These are phyloP conservation scores for Trichoderma semiorbis DNA, from an alignment of 2,329 filamentous ascomycete species.

Conservation along the genomic window DNA sequence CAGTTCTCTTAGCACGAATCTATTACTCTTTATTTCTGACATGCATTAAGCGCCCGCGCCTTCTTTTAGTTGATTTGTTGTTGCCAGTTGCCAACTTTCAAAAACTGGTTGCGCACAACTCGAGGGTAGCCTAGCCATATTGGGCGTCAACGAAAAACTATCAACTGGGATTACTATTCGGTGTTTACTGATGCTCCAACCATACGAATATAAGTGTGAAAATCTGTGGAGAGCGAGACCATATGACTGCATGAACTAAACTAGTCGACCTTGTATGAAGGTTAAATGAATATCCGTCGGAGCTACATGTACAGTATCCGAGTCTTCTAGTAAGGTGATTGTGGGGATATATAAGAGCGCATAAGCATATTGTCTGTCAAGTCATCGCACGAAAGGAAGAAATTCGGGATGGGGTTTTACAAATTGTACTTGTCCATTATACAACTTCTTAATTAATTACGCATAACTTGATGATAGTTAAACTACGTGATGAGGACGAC, in stretches of 20 bases:
- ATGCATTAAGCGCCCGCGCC: neutral
- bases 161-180: neutral
- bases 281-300: neutral
- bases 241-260: neutral
- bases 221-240: neutral
- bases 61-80: neutral
- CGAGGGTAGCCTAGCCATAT: neutral
- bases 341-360: neutral
- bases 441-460: neutral
- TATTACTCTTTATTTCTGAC: neutral
- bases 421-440: neutral
- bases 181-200: neutral
- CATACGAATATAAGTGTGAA: rapidly evolving
- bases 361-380: rapidly evolving
- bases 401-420: neutral
- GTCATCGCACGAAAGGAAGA: neutral
- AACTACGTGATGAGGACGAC: neutral
- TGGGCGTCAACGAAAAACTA: too few species aligned
- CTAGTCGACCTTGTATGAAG: neutral
- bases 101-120: neutral
- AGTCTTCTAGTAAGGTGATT: neutral
- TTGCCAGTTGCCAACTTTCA: neutral
- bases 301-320: neutral
- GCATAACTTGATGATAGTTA: neutral
- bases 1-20: neutral